Evolutionary conservation across 441 rosid species (phyloP), one percentile per base, ranked within the genome.

Genomic region (Pelargonium fulgidum): DNA sequence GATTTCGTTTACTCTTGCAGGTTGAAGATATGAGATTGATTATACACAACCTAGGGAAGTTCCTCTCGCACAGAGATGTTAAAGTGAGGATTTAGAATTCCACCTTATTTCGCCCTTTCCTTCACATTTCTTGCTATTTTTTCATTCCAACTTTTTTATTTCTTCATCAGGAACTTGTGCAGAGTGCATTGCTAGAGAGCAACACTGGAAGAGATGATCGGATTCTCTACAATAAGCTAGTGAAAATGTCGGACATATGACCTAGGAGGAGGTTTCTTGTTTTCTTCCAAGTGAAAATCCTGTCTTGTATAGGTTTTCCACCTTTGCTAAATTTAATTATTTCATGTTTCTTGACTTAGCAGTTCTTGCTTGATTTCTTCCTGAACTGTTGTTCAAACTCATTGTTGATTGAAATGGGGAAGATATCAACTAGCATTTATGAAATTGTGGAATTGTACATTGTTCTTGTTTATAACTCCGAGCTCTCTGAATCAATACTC

Each of bases 11-110:
- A 13, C 33, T 16, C n/a, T 77, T 22, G 22, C 87, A 94, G 98
- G 98, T 94, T 74, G 99, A 94, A 84, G 98, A 94, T 80, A 72
- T 89, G 94, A 87, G 98, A 77, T 69, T 88, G 75, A 87, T 90
- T 62, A 78, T 92, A 69, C 98, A 92, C 86, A 89, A 75, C 85
- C 77, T 92, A 81, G 98, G 99, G 74, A 90, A 83, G 72, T 88
- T 78, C 72, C 81, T 92, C 12, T 87, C 97, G 3, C 94, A 94
- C 80, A 79, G 93, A 62, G 96, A 90, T 76, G 99, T 94, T 61
- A 94, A 94, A 93, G 99, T 90, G 74, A 77, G 79, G 61, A 19
- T 42, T 36, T 26, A 8, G 36, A 24, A 19, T 65, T 17, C 13
- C 7, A 59, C 47, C 44, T 69, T 9, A 13, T 70, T 63, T 41